These are phyloP conservation scores for Pisolithus microcarpus DNA, from an alignment of 768 basidiomycete genomes.

Conservation along the genomic window DNA sequence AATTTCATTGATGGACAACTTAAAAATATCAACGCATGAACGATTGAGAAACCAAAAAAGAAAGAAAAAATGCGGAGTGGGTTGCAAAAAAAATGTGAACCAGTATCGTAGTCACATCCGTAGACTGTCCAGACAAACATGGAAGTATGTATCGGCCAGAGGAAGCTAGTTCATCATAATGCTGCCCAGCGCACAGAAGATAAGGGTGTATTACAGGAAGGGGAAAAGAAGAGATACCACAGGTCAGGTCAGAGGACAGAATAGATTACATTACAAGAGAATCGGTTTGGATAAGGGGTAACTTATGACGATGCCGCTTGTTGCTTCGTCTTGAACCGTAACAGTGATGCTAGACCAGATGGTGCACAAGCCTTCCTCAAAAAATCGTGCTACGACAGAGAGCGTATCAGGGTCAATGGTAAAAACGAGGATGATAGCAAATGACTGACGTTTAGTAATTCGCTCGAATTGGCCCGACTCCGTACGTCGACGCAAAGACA, in stretches of 20 bases:
- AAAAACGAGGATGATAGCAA: neutral
- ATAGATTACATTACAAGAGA: neutral
- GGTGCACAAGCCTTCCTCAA: slow-evolving; percentile 81
- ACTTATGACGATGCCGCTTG: slow-evolving; percentile 30
- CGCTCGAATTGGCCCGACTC: slow-evolving; percentile 84
- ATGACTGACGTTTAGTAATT: slow-evolving; percentile 68
- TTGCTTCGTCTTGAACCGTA: slow-evolving; percentile 74
- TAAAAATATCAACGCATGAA: slow-evolving; percentile 7
- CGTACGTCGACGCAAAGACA: slow-evolving; percentile 96
- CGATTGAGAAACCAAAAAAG: neutral
- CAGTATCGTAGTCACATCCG: slow-evolving; percentile 9
- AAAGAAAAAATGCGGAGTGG: slow-evolving; percentile 2
- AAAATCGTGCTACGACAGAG: slow-evolving; percentile 74
- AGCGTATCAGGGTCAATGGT: slow-evolving; percentile 1
- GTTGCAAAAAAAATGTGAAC: neutral
- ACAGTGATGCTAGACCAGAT: slow-evolving; percentile 75
- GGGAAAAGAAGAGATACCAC: neutral
- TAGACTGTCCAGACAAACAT: slow-evolving; percentile 5
- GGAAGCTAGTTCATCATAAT: neutral
- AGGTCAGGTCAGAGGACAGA: neutral
- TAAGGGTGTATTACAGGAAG: neutral
- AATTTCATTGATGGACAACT: slow-evolving; percentile 12
- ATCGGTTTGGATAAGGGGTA: neutral
- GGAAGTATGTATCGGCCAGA: neutral
- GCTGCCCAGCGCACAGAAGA: neutral